Evolutionary conservation across 129 eudicot genomes (phyloP).

Genomic region (Flaveria ramosissima): DNA sequence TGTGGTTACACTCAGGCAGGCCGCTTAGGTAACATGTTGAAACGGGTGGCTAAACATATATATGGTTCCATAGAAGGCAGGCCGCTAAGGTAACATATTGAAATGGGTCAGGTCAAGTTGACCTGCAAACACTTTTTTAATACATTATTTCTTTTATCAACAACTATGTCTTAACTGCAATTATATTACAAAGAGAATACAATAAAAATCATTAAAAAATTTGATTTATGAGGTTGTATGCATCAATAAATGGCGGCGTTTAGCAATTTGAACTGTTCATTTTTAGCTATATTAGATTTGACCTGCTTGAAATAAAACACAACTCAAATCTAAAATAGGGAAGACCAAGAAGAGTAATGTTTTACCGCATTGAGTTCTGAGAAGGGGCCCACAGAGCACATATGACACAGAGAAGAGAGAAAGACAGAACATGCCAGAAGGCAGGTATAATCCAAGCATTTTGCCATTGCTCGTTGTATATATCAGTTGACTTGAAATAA

Average conservation of each 20-base stretch:
- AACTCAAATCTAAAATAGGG: neutral
- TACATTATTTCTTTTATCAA: neutral
- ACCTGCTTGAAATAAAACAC: slow-evolving; percentile 4
- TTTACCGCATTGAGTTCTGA: slow-evolving; percentile 89
- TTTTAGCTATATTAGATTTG: neutral
- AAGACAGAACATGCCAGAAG: slow-evolving; percentile 93
- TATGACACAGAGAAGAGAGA: slow-evolving; percentile 86
- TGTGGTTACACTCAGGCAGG: too few relatives aligned
- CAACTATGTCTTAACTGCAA: neutral
- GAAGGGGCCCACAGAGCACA: slow-evolving; percentile 99
- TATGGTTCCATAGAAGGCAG: neutral
- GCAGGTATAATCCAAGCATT: slow-evolving; percentile 99
- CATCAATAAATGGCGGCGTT: neutral
- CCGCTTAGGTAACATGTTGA: too few relatives aligned
- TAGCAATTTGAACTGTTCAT: neutral
- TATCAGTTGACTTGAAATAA: slow-evolving; percentile 84
- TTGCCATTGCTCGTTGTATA: slow-evolving; percentile 93
- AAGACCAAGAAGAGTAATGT: slow-evolving; percentile 8
- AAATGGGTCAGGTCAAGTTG: neutral
- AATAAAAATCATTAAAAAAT: neutral
- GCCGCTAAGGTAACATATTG: neutral
- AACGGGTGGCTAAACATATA: neutral
- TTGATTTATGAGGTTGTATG: neutral
- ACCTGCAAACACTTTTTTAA: neutral
- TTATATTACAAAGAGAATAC: neutral